These are phyloP conservation scores for Fraxinus albicans DNA, from an alignment of 305 asterid species.

Conservation along the genomic window DNA sequence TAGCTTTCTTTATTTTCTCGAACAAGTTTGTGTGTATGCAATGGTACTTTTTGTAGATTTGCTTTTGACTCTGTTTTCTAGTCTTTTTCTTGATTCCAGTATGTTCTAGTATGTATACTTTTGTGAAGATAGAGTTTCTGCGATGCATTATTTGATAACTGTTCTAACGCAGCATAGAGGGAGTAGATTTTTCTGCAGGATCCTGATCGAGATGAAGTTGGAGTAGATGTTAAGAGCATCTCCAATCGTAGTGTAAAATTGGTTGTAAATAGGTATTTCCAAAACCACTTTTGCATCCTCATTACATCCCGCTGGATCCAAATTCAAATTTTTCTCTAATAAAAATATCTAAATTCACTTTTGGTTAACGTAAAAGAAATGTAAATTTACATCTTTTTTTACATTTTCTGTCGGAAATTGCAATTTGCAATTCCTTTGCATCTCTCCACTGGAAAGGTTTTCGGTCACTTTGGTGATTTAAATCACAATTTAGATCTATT, in stretches of 20 bases:
- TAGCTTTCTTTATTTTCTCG: constrained; percentile 1
- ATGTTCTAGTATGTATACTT: background rate
- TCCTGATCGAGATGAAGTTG: background rate
- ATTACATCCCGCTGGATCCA: background rate
- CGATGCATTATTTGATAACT: background rate
- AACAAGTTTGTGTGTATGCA: background rate
- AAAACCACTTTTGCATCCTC: background rate
- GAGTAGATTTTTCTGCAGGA: background rate
- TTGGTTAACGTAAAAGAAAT: too few relatives aligned
- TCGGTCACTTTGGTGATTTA: background rate
- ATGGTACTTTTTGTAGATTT: background rate
- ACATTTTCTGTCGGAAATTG: background rate
- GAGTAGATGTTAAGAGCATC: background rate
- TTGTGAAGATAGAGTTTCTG: background rate
- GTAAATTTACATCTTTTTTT: background rate
- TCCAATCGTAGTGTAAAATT: background rate
- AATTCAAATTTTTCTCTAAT: background rate
- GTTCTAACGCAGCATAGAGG: background rate
- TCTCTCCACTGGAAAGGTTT: background rate
- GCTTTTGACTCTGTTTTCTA: background rate
- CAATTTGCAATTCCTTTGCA: background rate
- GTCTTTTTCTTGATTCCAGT: background rate
- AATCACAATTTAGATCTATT: background rate
- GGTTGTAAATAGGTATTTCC: background rate
- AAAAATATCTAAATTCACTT: background rate